A percentile compares a stretch with the other conserved stretches of the same genome.
Evolutionary conservation across 2,329 filamentous ascomycete species (phyloP).

Genomic region (Rutstroemia sp.): DNA sequence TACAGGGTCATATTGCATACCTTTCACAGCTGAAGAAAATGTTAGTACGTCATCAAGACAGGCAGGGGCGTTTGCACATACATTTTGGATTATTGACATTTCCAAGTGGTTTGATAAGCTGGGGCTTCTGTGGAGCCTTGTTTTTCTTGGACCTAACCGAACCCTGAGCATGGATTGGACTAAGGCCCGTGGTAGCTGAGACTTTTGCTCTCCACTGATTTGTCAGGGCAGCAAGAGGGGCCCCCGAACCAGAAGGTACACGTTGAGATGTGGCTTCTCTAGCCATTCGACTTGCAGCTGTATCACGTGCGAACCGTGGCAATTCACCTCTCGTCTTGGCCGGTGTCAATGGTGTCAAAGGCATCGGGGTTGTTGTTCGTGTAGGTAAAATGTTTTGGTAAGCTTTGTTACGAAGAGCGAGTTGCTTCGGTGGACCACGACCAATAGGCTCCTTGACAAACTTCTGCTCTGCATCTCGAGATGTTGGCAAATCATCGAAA

Average conservation of each 20-base stretch:
- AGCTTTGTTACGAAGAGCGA: constrained; percentile 45
- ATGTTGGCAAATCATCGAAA: constrained; percentile 93
- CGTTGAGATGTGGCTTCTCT: constrained; percentile 57
- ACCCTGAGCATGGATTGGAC: constrained; percentile 38
- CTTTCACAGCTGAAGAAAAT: constrained; percentile 64
- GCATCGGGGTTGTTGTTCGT: constrained; percentile 45
- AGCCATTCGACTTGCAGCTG: constrained; percentile 56
- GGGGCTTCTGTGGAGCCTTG: constrained; percentile 61
- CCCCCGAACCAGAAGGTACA: constrained; percentile 39
- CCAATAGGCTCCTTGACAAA: constrained; percentile 74
- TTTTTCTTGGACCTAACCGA: constrained; percentile 48
- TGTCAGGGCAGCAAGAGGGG: constrained; percentile 42
- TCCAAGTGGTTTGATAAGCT: constrained; percentile 79
- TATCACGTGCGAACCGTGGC: constrained; percentile 59
- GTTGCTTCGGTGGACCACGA: constrained; percentile 57
- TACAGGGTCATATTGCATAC: constrained; percentile 90
- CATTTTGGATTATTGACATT: constrained; percentile 72
- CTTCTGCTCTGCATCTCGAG: constrained; percentile 69
- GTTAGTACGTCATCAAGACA: background rate
- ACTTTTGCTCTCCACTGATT: constrained; percentile 33
- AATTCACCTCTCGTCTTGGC: constrained; percentile 38
- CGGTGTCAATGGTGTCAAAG: constrained; percentile 47
- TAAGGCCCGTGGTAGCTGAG: constrained; percentile 33
- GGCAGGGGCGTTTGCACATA: constrained; percentile 38
- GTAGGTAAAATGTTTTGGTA: constrained; percentile 49